These are phyloP conservation scores for Astrothelium subdiscretum DNA, from an alignment of 495 filamentous ascomycete species.

Conservation along the genomic window DNA sequence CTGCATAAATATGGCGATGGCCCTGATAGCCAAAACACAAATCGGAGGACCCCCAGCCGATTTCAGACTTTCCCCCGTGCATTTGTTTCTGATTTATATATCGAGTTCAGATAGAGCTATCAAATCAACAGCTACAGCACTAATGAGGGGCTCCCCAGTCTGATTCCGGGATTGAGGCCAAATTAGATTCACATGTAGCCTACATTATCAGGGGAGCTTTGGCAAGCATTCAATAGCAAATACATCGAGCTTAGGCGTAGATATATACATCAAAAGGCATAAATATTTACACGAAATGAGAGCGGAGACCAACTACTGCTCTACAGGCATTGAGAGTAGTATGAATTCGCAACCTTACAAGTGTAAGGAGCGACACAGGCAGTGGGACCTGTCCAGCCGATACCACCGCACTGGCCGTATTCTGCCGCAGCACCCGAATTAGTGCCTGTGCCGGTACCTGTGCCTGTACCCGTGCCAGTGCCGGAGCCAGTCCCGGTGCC, in stretches of 20 bases:
- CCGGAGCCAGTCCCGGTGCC: neutral
- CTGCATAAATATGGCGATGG: too few species aligned
- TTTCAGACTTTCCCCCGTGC: too few species aligned
- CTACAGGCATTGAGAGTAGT: slow-evolving; percentile 17
- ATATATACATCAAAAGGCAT: neutral
- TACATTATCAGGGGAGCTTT: neutral
- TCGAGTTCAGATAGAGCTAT: too few species aligned
- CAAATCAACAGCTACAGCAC: too few species aligned
- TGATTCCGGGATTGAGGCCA: too few species aligned
- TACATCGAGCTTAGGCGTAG: neutral
- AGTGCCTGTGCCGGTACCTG: neutral
- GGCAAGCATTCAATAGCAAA: neutral
- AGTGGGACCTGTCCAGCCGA: slow-evolving; percentile 10
- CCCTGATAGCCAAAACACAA: too few species aligned
- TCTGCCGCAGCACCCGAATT: neutral
- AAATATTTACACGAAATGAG: neutral
- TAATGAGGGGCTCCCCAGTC: too few species aligned
- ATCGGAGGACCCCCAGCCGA: too few species aligned
- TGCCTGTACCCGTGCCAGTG: neutral
- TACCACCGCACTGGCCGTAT: slow-evolving; percentile 16
- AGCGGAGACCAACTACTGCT: neutral
- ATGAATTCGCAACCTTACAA: slow-evolving; percentile 13
- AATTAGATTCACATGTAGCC: neutral
- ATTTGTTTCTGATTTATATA: too few species aligned
- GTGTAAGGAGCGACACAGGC: slow-evolving; percentile 13